Percentiles rank a stretch among this genome's conserved stretches.
These are phyloP conservation scores for Rhododendron kiyosumense DNA, from an alignment of 148 eudicot genomes.

Conservation along the genomic window DNA sequence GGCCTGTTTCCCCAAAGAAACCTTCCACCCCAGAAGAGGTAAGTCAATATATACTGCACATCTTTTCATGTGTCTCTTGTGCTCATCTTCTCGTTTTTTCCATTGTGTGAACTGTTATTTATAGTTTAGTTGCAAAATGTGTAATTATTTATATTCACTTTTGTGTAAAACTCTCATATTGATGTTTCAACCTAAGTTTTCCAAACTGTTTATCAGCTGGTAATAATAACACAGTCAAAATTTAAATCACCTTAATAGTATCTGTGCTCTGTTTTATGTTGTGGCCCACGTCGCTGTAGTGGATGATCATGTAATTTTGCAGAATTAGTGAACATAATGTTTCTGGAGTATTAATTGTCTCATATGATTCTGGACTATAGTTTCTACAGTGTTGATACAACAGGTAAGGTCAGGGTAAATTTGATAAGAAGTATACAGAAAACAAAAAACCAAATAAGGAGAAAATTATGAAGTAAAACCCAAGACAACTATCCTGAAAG, in stretches of 20 bases:
- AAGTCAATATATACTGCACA: too few species aligned
- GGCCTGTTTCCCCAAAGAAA: too few species aligned
- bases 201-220: too few species aligned
- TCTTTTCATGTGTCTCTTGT: too few species aligned
- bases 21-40: too few species aligned
- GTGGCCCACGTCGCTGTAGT: not conserved
- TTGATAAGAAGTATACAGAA: not conserved
- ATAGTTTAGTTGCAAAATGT: too few species aligned
- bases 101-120: too few species aligned
- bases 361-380: not conserved
- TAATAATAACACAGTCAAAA: too few species aligned
- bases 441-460: not conserved
- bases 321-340: not conserved
- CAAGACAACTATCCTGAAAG: not conserved
- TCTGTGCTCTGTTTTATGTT: not conserved
- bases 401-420: not conserved
- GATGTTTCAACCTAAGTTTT: not conserved
- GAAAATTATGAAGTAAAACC: not conserved
- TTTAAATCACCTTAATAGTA: not conserved
- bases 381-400: not conserved
- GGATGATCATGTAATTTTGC: not conserved
- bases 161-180: not conserved
- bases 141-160: too few species aligned
- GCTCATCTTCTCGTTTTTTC: too few species aligned
- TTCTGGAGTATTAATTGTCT: not conserved